phyloP scores from a whole-genome alignment of 1,139 yeast genomes.

The Magnusiomyces paraingens region DNA sequence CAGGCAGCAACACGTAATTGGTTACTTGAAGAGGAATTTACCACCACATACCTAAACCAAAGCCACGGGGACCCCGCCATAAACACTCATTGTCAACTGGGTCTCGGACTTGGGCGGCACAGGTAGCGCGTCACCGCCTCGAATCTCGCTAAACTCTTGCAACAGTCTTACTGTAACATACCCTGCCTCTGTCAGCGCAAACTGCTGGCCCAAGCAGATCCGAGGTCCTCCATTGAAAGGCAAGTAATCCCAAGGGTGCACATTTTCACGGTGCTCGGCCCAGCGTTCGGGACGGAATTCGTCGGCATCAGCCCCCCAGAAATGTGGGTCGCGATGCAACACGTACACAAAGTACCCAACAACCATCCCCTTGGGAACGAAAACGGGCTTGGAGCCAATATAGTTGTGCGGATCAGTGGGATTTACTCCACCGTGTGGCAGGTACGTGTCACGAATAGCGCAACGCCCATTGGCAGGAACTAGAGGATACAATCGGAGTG shows the following conservation, averaged over 20 bases:
- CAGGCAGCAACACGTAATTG: too few relatives aligned
- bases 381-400: slow-evolving; percentile 28
- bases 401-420: too few relatives aligned
- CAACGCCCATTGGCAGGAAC: slow-evolving; percentile 46
- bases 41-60: background rate
- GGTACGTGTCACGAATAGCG: slow-evolving; percentile 39
- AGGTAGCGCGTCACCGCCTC: background rate
- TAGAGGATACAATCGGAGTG: slow-evolving; percentile 45
- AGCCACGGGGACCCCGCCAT: slow-evolving; percentile 1
- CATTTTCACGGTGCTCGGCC: slow-evolving; percentile 24
- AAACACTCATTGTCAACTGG: background rate
- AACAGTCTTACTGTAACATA: slow-evolving; percentile 42
- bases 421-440: slow-evolving; percentile 40
- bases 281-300: slow-evolving; percentile 48
- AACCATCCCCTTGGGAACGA: slow-evolving; percentile 22
- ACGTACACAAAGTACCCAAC: slow-evolving; percentile 19
- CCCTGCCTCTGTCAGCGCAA: slow-evolving; percentile 50
- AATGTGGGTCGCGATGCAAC: slow-evolving; percentile 41
- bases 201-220: slow-evolving; percentile 53
- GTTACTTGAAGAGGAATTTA: too few relatives aligned
- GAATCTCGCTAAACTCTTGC: slow-evolving; percentile 33
- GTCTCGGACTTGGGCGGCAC: background rate
- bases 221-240: slow-evolving; percentile 54
- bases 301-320: slow-evolving; percentile 45
- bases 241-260: slow-evolving; percentile 29